These are phyloP conservation scores for Fraxinus ornus DNA, from an alignment of 305 asterid genomes.

Conservation along the genomic window DNA sequence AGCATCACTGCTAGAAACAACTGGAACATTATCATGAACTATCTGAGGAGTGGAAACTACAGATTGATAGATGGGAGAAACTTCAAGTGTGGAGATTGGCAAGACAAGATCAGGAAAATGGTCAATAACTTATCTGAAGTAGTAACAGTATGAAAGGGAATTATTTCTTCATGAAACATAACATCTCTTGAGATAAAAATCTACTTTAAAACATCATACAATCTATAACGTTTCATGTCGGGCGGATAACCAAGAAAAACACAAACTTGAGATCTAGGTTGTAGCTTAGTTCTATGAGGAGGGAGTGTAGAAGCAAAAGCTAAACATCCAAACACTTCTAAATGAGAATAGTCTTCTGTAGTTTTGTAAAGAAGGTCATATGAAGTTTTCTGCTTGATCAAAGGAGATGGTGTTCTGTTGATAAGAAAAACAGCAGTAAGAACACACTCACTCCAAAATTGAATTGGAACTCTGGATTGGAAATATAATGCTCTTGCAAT, in stretches of 20 bases:
- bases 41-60: neutral
- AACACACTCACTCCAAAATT: neutral
- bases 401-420: neutral
- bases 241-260: neutral
- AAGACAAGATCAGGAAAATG: neutral
- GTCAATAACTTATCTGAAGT: neutral
- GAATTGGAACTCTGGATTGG: neutral
- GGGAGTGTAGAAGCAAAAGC: neutral
- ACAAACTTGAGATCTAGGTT: neutral
- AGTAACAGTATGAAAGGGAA: neutral
- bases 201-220: neutral
- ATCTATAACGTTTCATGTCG: neutral
- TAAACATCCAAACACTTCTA: neutral
- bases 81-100: neutral
- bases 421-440: neutral
- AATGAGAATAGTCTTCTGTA: neutral
- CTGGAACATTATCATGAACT: neutral
- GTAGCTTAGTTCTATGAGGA: neutral
- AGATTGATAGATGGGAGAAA: neutral
- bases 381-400: neutral
- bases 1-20: neutral
- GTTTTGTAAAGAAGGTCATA: neutral
- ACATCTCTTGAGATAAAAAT: neutral
- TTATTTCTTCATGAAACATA: neutral
- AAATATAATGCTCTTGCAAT: neutral